Percentiles rank a stretch among this genome's conserved stretches.
Evolutionary conservation across 1,284 basidiomycete species (phyloP).

Genomic region (Sanguinoderma infundibulare): DNA sequence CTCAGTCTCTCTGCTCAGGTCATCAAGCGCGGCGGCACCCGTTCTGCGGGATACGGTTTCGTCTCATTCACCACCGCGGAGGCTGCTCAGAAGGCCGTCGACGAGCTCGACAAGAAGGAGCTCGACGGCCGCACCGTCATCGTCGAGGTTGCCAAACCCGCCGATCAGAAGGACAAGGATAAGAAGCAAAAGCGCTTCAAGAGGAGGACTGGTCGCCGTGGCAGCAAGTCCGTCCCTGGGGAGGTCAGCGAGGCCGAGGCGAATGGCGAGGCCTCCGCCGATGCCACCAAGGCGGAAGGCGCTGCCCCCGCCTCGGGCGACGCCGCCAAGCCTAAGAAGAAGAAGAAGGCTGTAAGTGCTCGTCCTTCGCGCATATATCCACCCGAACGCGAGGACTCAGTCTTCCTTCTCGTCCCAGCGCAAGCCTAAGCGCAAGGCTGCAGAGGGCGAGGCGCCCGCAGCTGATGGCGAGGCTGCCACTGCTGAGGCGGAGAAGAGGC

Average conservation of each 20-base stretch:
- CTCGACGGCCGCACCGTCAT: slow-evolving; percentile 87
- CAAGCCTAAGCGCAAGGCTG: slow-evolving; percentile 59
- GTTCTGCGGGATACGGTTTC: slow-evolving; percentile 92
- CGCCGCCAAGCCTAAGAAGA: slow-evolving; percentile 78
- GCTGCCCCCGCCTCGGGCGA: slow-evolving; percentile 53
- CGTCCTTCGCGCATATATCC: slow-evolving; percentile 13
- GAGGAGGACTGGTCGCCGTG: slow-evolving; percentile 80
- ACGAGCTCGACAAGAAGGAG: slow-evolving; percentile 84
- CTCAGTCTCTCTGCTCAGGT: slow-evolving; percentile 59
- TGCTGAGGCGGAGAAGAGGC: slow-evolving; percentile 46
- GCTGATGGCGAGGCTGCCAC: slow-evolving; percentile 25
- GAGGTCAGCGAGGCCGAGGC: slow-evolving; percentile 87
- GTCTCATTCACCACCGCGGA: slow-evolving; percentile 82
- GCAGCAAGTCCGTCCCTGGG: slow-evolving; percentile 80
- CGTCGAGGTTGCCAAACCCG: slow-evolving; percentile 89
- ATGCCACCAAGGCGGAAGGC: slow-evolving; percentile 52
- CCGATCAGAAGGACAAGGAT: slow-evolving; percentile 84
- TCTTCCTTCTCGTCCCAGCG: slow-evolving; percentile 5
- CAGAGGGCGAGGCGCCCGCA: slow-evolving; percentile 51
- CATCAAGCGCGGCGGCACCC: slow-evolving; percentile 73
- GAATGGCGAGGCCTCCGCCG: slow-evolving; percentile 63
- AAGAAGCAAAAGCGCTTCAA: slow-evolving; percentile 76
- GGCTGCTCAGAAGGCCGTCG: slow-evolving; percentile 86
- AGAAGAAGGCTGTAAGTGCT: slow-evolving; percentile 58
- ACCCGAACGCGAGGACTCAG: slow-evolving; percentile 22